These are phyloP conservation scores for Metarhizium rileyi DNA, from an alignment of 2,329 filamentous ascomycete genomes.

Conservation along the genomic window DNA sequence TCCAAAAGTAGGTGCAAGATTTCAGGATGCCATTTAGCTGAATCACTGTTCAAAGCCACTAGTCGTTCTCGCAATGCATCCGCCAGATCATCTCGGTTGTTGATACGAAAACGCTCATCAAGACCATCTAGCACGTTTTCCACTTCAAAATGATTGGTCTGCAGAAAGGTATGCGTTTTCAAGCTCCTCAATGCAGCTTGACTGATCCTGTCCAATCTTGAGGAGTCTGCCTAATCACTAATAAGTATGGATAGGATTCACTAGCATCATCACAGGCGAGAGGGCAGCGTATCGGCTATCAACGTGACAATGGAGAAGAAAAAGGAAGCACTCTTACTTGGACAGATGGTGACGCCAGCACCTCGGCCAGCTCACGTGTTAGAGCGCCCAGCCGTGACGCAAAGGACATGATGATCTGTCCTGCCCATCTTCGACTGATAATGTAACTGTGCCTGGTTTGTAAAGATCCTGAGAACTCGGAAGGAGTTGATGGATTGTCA, in stretches of 20 bases:
- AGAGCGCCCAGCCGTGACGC: constrained; percentile 53
- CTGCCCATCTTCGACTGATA: constrained; percentile 3
- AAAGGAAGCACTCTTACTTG: constrained; percentile 32
- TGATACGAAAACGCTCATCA: constrained; percentile 76
- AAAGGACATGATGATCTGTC: constrained; percentile 52
- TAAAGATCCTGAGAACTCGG: not conserved
- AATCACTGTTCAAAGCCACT: constrained; percentile 42
- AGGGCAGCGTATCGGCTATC: not conserved
- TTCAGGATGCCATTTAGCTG: constrained; percentile 65
- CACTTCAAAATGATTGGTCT: constrained; percentile 70
- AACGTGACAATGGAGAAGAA: too few relatives aligned
- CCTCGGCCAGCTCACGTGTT: constrained; percentile 60
- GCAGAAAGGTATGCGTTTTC: constrained; percentile 45
- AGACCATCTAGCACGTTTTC: constrained; percentile 56
- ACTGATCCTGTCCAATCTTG: constrained; percentile 33
- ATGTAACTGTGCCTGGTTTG: not conserved
- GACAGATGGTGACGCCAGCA: constrained; percentile 45
- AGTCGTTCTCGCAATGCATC: constrained; percentile 55
- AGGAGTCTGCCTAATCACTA: constrained; percentile 14
- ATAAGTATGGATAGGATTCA: constrained; percentile 3
- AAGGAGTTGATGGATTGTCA: not conserved
- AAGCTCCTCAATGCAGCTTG: constrained; percentile 42
- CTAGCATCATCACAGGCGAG: not conserved
- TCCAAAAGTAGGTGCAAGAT: constrained; percentile 68
- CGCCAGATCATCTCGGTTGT: constrained; percentile 70